Base-by-base conservation (phyloP, 2,329 filamentous ascomycete genomes). In the Diaporthe batatas region DNA sequence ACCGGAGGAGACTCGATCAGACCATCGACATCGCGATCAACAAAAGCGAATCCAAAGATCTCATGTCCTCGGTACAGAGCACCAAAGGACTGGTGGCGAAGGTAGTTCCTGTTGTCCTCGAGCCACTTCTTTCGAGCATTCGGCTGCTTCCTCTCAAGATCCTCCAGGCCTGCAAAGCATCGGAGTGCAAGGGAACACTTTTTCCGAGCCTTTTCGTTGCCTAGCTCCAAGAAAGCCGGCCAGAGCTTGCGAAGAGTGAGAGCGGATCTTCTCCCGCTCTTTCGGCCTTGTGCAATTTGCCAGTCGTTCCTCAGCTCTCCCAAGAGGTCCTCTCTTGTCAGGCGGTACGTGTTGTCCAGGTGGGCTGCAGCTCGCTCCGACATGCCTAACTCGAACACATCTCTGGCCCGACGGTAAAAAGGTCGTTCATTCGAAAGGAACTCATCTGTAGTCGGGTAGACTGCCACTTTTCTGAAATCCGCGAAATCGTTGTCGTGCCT, bases 401-500 rank as follows among this genome's bases (percentile, higher is more conserved):
- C 87, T 5, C 86, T 82, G 0, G 87, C 85, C 0, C 81, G 84
- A 8, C 87, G 86, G 57, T 90, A 89, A 78, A 90, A 94, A 0
- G 89, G 85, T 32, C 79, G 77, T 3, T 87, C 84, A 0, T 78
- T 83, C 0, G 86, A 91, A 0, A 83, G 72, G 1, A 94, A 84
- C 77, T 95, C 93, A 65, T 92, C 89, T 0, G 86, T 79, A 0
- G 92, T 94, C 0, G 93, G 93, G 62, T 89, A 86, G 18, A 94
- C 90, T 2, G 86, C 81, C 44, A 94, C 90, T 0, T 89, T 73
- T 0, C 88, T 85, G 76, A 91, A 91, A 75, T 93, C 85, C 1
- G 77, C 82, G 77, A 88, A 88, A 76, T 95, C 93, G 70, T 95
- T 95, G 79, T 95, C 91, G 75, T 95, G 92, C 0, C 93, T 87